Base-by-base conservation (phyloP, 1,139 yeast genomes). In the Hansenula sp. region DNA sequence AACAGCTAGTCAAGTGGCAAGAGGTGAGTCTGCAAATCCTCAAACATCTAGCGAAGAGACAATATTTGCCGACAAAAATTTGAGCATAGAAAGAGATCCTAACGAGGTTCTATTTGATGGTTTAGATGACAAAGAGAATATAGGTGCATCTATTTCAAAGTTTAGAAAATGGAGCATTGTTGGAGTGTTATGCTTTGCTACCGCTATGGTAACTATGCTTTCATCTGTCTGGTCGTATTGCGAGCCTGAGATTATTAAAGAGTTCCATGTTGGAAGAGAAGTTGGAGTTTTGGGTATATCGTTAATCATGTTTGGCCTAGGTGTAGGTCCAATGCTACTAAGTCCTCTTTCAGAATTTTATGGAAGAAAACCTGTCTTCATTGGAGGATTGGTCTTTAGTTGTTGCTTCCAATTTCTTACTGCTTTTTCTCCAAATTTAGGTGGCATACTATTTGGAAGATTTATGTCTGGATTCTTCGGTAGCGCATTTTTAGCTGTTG, bases 291-390 rank as follows among this genome's bases (percentile, higher is more conserved):
- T 80, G 37, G 77, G 84, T 0, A 79, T 85, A 16, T 73, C 89
- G 1, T 64, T 85, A 6, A 29, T 29, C 71, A 81, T 85, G 30
- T 62, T 84, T 48, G 92, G 95, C 2, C 70, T 84, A 52, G 79
- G 82, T 14, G 64, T 78, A 29, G 95, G 95, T 4, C 95, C 95
- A 1, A 64, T 85, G 48, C 61, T 85, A 31, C 75, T 89, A 69
- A 87, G 90, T 4, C 95, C 96, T 4, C 61, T 86, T 32, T 81
- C 90, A 14, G 95, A 86, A 58, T 76, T 81, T 47, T 75, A 78
- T 42, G 95, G 95, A 9, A 69, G 95, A 44, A 78, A 81, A 52
- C 66, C 78, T 2, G 86, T 86, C 1, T 85, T 81, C 51, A 62
- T 82, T 30, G 64, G 73, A 39, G 79, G 88, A 0, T 68, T 80